These are phyloP conservation scores for Aureobasidium namibiae DNA, from an alignment of 2,329 filamentous ascomycete genomes.

Conservation along the genomic window DNA sequence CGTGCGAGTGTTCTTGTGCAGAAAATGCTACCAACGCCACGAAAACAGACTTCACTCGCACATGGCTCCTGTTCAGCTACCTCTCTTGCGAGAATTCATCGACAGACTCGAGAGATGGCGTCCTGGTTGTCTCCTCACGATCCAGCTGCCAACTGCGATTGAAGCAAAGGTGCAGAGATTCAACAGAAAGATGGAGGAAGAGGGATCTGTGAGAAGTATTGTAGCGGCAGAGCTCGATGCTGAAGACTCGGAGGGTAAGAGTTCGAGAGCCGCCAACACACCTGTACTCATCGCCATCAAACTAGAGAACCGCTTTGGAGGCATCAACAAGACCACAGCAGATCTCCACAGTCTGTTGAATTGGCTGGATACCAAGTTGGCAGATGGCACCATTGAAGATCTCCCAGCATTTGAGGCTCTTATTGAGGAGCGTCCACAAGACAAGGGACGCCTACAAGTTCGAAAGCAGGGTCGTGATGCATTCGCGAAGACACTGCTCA, in stretches of 20 bases:
- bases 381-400: background rate
- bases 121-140: background rate
- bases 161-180: background rate
- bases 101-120: conserved; percentile 4
- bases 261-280: background rate
- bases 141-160: background rate
- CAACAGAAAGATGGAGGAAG: background rate
- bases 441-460: background rate
- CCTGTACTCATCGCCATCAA: background rate
- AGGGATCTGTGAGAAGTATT: background rate
- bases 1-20: background rate
- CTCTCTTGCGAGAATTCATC: background rate
- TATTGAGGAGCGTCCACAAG: background rate
- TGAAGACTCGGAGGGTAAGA: background rate
- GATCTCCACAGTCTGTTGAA: background rate
- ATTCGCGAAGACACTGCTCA: background rate
- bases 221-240: background rate
- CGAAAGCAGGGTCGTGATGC: background rate
- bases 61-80: background rate
- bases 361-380: background rate
- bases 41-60: background rate
- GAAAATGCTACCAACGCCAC: conserved; percentile 5
- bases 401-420: background rate
- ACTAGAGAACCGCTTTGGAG: background rate
- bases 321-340: background rate